phyloP scores from a whole-genome alignment of 148 eudicot species.

The Fallopia convolvulus region DNA sequence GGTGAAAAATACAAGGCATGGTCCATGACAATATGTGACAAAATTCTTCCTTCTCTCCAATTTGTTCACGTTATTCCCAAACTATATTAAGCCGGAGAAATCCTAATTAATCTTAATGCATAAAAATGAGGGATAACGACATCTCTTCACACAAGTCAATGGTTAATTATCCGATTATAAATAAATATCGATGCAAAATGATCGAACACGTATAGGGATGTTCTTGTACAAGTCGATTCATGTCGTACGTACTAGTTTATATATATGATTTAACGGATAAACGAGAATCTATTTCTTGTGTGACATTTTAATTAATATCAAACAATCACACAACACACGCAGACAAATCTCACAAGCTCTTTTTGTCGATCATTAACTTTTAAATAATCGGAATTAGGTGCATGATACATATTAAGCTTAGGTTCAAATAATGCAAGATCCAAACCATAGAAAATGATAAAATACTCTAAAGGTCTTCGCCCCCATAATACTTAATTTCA shows the following conservation, averaged over 20 bases:
- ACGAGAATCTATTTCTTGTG: not conserved
- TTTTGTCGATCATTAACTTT: not conserved
- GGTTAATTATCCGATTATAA: not conserved
- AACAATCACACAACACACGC: not conserved
- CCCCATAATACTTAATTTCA: not conserved
- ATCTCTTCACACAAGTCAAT: not conserved
- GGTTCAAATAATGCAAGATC: not conserved
- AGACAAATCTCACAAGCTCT: not conserved
- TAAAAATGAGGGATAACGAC: not conserved
- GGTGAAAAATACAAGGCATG: too few relatives aligned
- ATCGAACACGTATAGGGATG: not conserved
- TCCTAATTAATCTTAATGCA: not conserved
- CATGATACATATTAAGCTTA: not conserved
- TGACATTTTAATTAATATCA: not conserved
- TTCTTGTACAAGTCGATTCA: not conserved
- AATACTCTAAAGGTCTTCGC: not conserved
- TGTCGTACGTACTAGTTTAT: not conserved
- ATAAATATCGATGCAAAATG: not conserved
- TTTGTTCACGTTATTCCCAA: not conserved
- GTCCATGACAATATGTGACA: not conserved
- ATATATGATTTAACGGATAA: not conserved
- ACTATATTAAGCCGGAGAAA: not conserved
- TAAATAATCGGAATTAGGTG: not conserved
- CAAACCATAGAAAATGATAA: not conserved
- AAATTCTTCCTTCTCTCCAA: not conserved